Evolutionary conservation across 1,139 yeast species (phyloP), one percentile per base, ranked within the genome.

Genomic region (Saccharomyces hybrid): DNA sequence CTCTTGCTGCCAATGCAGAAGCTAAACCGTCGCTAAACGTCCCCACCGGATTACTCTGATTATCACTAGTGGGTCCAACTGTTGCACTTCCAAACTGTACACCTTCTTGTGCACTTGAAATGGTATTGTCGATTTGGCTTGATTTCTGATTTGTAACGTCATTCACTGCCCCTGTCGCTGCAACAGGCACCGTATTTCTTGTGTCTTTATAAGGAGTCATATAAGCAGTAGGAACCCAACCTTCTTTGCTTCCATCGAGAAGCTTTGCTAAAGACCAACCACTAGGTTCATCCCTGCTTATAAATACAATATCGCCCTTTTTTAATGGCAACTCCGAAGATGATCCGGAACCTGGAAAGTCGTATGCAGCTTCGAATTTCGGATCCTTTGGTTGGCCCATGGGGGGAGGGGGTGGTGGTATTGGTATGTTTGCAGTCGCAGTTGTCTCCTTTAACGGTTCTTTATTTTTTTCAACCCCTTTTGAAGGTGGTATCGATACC

Each of bases 151-250:
- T 48, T 38, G 16, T 55, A 30, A 20, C 56, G 41, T 50, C 49
- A 23, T 31, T 4, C 61, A 53, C 31, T 57, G 55, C 20, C 50
- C 56, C 23, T 56, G 47, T 44, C 2, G 28, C 32, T 31, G 27
- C 25, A 6, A 34, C 27, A 5, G 42, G 6, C 20, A 20, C 13
- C 6, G 26, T 38, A 9, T 16, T 6, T 16, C 25, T 38, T 8
- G 25, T 11, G 70, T 78, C 69, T 80, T 56, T 56, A 53, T 60
- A 80, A 64, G 85, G 87, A 54, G 82, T 84, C 65, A 93, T 82
- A 68, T 91, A 95, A 23, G 95, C 88, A 32, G 95, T 86, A 11
- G 99, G 99, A 9, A 95, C 93, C 99, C 99, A 95, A 3, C 99
- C 99, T 70, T 91, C 96, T 55, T 76, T 80, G 1, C 84, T 68